Evolutionary conservation across 371 early-diverging fungal species (phyloP).

Genomic region (Polyrhizophydium stewartii): DNA sequence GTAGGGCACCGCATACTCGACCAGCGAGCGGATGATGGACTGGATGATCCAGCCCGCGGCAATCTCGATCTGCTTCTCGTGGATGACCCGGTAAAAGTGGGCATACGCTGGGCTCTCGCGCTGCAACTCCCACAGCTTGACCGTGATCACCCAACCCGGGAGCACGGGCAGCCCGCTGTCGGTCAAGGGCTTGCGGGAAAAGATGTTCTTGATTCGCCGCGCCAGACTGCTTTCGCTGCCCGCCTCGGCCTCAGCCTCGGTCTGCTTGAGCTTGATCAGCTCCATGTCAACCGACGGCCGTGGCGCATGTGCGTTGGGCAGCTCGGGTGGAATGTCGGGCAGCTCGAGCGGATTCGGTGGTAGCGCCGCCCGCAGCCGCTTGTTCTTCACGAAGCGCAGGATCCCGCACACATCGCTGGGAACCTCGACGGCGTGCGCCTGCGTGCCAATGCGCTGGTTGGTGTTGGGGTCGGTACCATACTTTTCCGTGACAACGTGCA

Average conservation of each 20-base stretch:
- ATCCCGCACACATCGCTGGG: neutral
- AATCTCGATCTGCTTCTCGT: neutral
- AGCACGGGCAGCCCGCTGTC: neutral
- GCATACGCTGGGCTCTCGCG: neutral
- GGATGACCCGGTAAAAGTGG: neutral
- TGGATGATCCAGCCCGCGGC: neutral
- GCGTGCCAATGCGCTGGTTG: neutral
- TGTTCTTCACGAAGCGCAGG: neutral
- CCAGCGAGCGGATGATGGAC: neutral
- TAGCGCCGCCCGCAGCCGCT: no score
- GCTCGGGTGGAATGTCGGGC: no score
- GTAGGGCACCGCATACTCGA: neutral
- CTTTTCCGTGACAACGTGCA: neutral
- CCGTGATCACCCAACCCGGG: neutral
- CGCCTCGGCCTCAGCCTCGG: no score
- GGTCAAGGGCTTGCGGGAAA: no score
- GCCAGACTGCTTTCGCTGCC: no score
- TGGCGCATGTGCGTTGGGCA: neutral
- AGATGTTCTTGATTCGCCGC: no score
- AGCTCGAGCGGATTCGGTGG: no score
- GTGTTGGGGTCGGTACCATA: neutral
- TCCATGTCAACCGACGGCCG: neutral
- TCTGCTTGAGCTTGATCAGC: neutral
- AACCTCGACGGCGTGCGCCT: neutral
- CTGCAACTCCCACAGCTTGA: conserved; percentile 1